Evolutionary conservation across 176 grass and related monocot genomes (phyloP).

Genomic region (Themeda triandra): DNA sequence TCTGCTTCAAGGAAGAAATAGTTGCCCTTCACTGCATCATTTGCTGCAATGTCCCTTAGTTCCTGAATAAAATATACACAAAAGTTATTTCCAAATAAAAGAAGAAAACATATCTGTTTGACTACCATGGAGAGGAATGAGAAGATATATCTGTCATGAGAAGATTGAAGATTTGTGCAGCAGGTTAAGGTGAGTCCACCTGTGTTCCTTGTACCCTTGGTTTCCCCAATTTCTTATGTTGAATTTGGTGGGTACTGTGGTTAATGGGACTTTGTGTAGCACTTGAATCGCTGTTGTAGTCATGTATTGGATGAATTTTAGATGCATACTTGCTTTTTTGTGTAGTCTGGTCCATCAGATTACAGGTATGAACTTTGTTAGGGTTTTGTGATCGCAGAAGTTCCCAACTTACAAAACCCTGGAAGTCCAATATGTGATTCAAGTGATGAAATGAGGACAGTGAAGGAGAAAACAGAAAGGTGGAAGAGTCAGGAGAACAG

Average conservation of each 20-base stretch:
- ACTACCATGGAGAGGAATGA: neutral
- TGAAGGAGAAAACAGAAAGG: neutral
- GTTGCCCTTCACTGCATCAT: slow-evolving; percentile 72
- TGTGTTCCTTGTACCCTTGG: too few species aligned
- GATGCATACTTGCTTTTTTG: too few species aligned
- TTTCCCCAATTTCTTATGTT: too few species aligned
- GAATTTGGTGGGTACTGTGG: too few species aligned
- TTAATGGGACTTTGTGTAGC: too few species aligned
- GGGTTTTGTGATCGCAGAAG: neutral
- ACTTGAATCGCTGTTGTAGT: too few species aligned
- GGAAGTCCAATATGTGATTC: neutral
- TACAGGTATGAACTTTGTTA: too few species aligned
- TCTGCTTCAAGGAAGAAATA: slow-evolving; percentile 93
- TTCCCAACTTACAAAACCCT: neutral
- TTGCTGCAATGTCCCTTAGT: slow-evolving; percentile 64
- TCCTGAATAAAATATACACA: slow-evolving; percentile 52
- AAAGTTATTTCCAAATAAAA: neutral
- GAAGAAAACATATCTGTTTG: slow-evolving; percentile 17
- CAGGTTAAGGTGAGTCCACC: too few species aligned
- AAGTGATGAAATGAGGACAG: neutral
- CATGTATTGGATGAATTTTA: too few species aligned
- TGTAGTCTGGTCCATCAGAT: too few species aligned
- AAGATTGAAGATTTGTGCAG: too few species aligned
- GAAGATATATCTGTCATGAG: too few species aligned
- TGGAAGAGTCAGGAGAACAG: neutral